Evolutionary conservation across 768 basidiomycete genomes (phyloP).

Genomic region (Mycena galericulata): DNA sequence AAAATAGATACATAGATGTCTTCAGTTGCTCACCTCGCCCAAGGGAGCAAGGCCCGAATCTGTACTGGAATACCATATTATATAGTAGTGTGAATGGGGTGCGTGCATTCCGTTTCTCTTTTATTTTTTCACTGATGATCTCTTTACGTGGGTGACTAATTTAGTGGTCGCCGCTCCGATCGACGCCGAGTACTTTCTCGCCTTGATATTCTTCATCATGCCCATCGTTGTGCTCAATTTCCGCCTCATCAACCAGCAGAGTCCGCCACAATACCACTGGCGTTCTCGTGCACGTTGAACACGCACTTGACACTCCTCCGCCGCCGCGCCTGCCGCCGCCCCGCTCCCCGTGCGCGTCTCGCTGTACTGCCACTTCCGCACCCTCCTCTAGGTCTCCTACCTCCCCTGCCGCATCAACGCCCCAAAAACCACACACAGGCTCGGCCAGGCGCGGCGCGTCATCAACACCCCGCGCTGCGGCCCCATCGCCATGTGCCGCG

Average conservation of each 20-base stretch:
- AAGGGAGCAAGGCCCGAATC: too few relatives aligned
- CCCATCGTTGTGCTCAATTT: conserved; percentile 91
- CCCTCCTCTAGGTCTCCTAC: conserved; percentile 67
- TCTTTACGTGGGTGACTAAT: conserved; percentile 94
- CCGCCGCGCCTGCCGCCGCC: background rate
- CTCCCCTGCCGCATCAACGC: conserved; percentile 77
- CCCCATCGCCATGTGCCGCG: conserved; percentile 58
- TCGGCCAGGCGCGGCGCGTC: conserved; percentile 62
- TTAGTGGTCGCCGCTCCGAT: too few relatives aligned
- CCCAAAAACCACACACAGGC: conserved; percentile 62
- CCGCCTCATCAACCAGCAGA: conserved; percentile 92
- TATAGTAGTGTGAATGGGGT: conserved; percentile 85
- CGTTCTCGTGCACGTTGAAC: too few relatives aligned
- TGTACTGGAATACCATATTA: too few relatives aligned
- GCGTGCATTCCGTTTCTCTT: conserved; percentile 49
- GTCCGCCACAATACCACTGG: too few relatives aligned
- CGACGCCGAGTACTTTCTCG: conserved; percentile 90
- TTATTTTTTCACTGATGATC: conserved; percentile 3
- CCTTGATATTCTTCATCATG: conserved; percentile 88
- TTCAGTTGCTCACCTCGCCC: too few relatives aligned
- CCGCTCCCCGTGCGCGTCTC: background rate
- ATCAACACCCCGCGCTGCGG: conserved; percentile 45
- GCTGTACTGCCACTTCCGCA: conserved; percentile 72
- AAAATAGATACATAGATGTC: too few relatives aligned
- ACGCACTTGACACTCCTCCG: background rate